Evolutionary conservation across 129 eudicot species (phyloP), one percentile per base, ranked within the genome.

Genomic region (Artemisia annua): DNA sequence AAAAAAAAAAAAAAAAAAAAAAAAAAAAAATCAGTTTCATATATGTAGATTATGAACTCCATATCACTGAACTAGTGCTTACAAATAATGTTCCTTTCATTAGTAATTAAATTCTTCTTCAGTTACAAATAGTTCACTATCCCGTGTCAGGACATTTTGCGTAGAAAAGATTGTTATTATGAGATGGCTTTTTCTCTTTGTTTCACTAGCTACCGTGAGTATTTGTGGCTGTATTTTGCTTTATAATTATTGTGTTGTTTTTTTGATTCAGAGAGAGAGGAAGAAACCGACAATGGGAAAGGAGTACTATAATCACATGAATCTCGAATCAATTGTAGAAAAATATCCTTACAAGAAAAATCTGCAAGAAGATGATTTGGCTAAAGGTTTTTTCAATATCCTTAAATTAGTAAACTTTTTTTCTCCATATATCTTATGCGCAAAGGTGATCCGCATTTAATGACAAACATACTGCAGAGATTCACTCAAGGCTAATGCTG

Each of bases 321-420:
- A 86, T 84, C 91, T 95, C 71, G 97, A 95, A 82, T 87, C 81
- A 63, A 91, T 91, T 77, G 90, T 95, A 49, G 79, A 71, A 74
- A 87, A 87, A 69, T 95, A 95, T 68, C 99, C 99, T 67, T 91
- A 91, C 85, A 83, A 79, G 76, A 91, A 87, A 82, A 84, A 86
- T 78, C 79, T 95, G 78, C 57, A 81, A 46, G 91, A 91, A 48
- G 91, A 88, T 73, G 97, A 91, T 43, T 24, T 88, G 77, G 74
- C 77, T 63, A 95, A 76, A 88, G 99, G 99, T 91, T 58, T 72
- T 63, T 50, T 61, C 11, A 54, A 55, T 56, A 66, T 74, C 39
- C 69, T 24, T 66, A 57, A 56, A 63, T 35, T 24, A n/a, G n/a
- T n/a, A 16, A 56, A 19, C 7, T 60, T 22, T 70, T 72, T 57